Evolutionary conservation across 2,329 filamentous ascomycete species (phyloP).

Genomic region (Curvularia lunata): DNA sequence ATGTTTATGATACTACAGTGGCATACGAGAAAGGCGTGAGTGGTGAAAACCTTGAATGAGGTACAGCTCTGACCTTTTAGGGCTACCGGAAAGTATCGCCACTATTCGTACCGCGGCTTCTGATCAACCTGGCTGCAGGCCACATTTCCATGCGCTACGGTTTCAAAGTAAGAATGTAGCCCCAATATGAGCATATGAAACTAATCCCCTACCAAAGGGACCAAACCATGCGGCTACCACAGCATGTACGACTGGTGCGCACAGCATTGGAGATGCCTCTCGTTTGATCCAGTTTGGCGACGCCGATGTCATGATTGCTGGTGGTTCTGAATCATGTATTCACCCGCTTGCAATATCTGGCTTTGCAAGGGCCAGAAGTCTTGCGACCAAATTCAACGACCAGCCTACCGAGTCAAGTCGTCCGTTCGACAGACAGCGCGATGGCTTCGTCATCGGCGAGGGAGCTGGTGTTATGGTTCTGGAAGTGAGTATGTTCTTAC

Average conservation of each 20-base stretch:
- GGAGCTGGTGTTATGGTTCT: slow-evolving; percentile 87
- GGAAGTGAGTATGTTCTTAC: slow-evolving; percentile 60
- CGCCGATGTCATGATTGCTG: slow-evolving; percentile 94
- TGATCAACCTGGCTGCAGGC: slow-evolving; percentile 94
- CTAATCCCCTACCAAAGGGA: slow-evolving; percentile 58
- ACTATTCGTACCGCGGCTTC: slow-evolving; percentile 86
- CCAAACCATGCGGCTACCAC: slow-evolving; percentile 94
- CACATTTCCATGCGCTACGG: slow-evolving; percentile 93
- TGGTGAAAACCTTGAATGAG: slow-evolving; percentile 2
- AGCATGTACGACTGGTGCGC: slow-evolving; percentile 93
- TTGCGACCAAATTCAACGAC: slow-evolving; percentile 82
- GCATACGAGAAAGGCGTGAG: slow-evolving; percentile 75
- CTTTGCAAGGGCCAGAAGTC: slow-evolving; percentile 84
- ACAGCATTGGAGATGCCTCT: slow-evolving; percentile 93
- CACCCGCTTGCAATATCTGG: slow-evolving; percentile 92
- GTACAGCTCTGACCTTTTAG: slow-evolving; percentile 53
- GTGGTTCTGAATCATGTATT: slow-evolving; percentile 92
- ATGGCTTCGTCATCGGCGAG: slow-evolving; percentile 92
- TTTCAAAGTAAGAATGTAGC: slow-evolving; percentile 61
- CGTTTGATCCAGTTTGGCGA: slow-evolving; percentile 90
- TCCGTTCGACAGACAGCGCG: slow-evolving; percentile 81
- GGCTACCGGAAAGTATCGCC: slow-evolving; percentile 94
- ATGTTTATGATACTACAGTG: slow-evolving; percentile 83
- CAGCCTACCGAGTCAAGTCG: slow-evolving; percentile 74
- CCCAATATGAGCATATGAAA: neutral